A percentile compares a stretch with the other conserved stretches of the same genome.
These are phyloP conservation scores for Pezicula neosporulosa DNA, from an alignment of 2,329 filamentous ascomycete species.

Conservation along the genomic window DNA sequence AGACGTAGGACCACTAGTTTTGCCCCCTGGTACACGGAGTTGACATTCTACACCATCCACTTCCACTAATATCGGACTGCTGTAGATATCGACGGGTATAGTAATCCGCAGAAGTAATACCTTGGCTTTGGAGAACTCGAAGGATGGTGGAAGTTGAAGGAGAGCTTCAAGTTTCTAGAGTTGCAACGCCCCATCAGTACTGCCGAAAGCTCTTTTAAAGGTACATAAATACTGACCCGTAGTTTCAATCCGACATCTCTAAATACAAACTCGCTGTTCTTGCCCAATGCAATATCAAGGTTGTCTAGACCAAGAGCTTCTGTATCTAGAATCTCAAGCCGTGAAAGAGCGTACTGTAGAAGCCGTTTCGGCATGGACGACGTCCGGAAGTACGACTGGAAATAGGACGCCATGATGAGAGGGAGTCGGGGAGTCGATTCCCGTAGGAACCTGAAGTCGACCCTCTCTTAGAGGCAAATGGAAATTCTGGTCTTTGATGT, in stretches of 20 bases:
- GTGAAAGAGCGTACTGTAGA: constrained; percentile 79
- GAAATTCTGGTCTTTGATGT: constrained; percentile 1
- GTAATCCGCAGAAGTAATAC: constrained; percentile 76
- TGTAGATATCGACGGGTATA: constrained; percentile 84
- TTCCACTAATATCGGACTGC: constrained; percentile 77
- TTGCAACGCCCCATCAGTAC: constrained; percentile 14
- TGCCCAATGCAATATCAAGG: constrained; percentile 78
- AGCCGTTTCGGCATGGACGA: constrained; percentile 84
- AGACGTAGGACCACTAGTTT: constrained; percentile 28
- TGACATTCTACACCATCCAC: constrained; percentile 77
- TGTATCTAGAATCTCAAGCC: constrained; percentile 82
- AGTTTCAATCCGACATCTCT: constrained; percentile 80
- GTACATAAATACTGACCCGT: constrained; percentile 50
- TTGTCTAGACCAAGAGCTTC: constrained; percentile 83
- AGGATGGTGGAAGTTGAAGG: constrained; percentile 68
- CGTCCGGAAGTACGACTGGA: constrained; percentile 25
- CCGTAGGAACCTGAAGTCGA: not conserved
- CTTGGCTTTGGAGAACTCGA: constrained; percentile 70
- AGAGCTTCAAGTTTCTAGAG: constrained; percentile 74
- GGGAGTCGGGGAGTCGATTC: not conserved
- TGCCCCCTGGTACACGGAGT: constrained; percentile 43
- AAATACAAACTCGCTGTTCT: constrained; percentile 79
- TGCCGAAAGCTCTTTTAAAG: not conserved
- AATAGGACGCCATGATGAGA: constrained; percentile 28
- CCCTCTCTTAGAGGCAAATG: constrained; percentile 2